phyloP scores from a whole-genome alignment of 257 asterid genomes.

The Leonotis leonurus region DNA sequence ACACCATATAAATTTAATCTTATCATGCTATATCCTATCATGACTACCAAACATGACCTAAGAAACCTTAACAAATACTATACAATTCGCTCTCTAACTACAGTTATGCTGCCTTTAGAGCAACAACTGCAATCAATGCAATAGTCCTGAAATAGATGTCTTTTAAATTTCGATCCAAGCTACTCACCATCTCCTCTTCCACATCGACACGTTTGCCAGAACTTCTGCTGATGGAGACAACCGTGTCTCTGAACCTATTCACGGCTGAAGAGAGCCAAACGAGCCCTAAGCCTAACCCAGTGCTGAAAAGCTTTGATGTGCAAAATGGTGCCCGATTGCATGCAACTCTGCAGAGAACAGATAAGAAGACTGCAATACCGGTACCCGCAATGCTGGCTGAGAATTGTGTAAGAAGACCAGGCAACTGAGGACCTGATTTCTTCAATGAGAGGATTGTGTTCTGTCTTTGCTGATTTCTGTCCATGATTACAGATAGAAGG shows the following conservation, averaged over 20 bases:
- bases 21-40: too few relatives aligned
- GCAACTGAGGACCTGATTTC: slow-evolving; percentile 68
- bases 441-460: slow-evolving; percentile 51
- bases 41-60: too few relatives aligned
- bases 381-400: slow-evolving; percentile 91
- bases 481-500: slow-evolving; percentile 67
- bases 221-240: slow-evolving; percentile 44
- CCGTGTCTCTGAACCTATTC: slow-evolving; percentile 64
- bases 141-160: slow-evolving; percentile 62
- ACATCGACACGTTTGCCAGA: slow-evolving; percentile 25
- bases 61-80: too few relatives aligned
- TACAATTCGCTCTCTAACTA: background rate
- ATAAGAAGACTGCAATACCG: slow-evolving; percentile 69
- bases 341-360: slow-evolving; percentile 56
- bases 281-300: slow-evolving; percentile 77
- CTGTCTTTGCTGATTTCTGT: slow-evolving; percentile 44
- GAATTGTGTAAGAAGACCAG: slow-evolving; percentile 54
- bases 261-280: slow-evolving; percentile 89
- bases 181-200: slow-evolving; percentile 57
- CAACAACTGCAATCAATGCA: slow-evolving; percentile 51
- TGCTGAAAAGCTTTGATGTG: slow-evolving; percentile 46
- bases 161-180: slow-evolving; percentile 51
- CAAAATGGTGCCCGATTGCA: slow-evolving; percentile 49
- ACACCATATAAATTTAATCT: too few relatives aligned
- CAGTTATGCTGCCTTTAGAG: slow-evolving; percentile 50